phyloP scores from a whole-genome alignment of 192 early-diverging fungal species.

The Linnemannia schmuckeri region DNA sequence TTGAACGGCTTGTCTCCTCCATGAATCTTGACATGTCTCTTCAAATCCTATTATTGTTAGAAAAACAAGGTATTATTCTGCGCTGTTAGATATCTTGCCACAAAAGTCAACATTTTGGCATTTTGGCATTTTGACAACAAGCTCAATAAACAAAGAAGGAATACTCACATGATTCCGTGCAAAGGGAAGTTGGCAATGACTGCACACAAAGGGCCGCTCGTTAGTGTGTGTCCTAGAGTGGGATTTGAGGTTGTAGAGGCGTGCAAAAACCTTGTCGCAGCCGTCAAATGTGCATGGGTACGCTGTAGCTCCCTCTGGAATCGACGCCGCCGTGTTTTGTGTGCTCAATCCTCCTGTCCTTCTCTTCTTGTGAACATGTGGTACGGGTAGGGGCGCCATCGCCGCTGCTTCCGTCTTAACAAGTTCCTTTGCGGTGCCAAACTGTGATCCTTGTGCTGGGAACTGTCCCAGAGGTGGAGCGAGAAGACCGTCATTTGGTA shows the following conservation, averaged over 20 bases:
- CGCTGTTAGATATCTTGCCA: too few relatives aligned
- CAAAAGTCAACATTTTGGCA: not conserved
- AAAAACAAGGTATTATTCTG: not conserved
- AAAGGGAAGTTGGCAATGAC: slow-evolving; percentile 79
- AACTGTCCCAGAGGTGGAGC: slow-evolving; percentile 41
- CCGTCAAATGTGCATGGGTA: slow-evolving; percentile 51
- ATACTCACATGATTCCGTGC: slow-evolving; percentile 77
- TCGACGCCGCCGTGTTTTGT: slow-evolving; percentile 53
- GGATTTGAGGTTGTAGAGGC: slow-evolving; percentile 81
- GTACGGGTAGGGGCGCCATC: not conserved
- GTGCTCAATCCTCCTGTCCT: slow-evolving; percentile 24
- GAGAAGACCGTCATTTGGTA: slow-evolving; percentile 6
- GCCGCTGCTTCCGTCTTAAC: not conserved
- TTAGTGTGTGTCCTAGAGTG: slow-evolving; percentile 79
- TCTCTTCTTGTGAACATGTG: slow-evolving; percentile 29
- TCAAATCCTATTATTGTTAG: slow-evolving; percentile 64
- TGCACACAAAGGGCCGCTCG: slow-evolving; percentile 77
- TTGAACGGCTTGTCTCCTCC: slow-evolving; percentile 79
- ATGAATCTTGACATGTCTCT: slow-evolving; percentile 84
- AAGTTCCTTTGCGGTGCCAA: slow-evolving; percentile 32
- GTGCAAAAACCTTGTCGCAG: slow-evolving; percentile 77
- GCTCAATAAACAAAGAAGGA: not conserved
- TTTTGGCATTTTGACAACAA: slow-evolving; percentile 9
- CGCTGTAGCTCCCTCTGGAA: slow-evolving; percentile 56
- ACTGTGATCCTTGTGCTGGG: slow-evolving; percentile 50